phyloP scores from a whole-genome alignment of 73 alveolate genomes.

The Paramecium pentaurelia region DNA sequence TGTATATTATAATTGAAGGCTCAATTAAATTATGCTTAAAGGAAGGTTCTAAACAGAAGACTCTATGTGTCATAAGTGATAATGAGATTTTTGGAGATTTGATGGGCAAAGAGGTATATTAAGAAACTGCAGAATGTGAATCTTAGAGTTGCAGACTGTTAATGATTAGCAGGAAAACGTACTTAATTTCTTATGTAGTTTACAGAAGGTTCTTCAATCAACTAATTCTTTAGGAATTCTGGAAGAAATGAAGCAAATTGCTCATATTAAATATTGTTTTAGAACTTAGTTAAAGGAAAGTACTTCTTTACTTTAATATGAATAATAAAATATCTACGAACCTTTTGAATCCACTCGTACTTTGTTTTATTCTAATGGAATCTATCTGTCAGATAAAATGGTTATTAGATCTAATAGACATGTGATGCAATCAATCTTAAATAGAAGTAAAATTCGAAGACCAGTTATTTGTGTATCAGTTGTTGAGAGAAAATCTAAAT shows the following conservation, averaged over 20 bases:
- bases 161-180: not conserved
- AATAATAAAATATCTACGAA: not conserved
- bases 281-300: not conserved
- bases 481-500: not conserved
- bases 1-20: constrained; percentile 37
- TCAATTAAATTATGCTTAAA: not conserved
- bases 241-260: not conserved
- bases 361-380: not conserved
- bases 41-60: not conserved
- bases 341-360: constrained; percentile 20
- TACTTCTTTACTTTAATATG: not conserved
- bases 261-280: not conserved
- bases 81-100: constrained; percentile 14
- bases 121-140: constrained; percentile 38
- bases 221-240: not conserved
- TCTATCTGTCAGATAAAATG: not conserved
- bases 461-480: not conserved
- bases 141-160: not conserved
- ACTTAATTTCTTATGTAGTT: not conserved
- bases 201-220: not conserved
- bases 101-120: not conserved
- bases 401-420: not conserved
- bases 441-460: not conserved
- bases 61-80: not conserved
- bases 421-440: not conserved